Base-by-base conservation (phyloP, 371 early-diverging fungal genomes). In the Phascolomyces articulosus region DNA sequence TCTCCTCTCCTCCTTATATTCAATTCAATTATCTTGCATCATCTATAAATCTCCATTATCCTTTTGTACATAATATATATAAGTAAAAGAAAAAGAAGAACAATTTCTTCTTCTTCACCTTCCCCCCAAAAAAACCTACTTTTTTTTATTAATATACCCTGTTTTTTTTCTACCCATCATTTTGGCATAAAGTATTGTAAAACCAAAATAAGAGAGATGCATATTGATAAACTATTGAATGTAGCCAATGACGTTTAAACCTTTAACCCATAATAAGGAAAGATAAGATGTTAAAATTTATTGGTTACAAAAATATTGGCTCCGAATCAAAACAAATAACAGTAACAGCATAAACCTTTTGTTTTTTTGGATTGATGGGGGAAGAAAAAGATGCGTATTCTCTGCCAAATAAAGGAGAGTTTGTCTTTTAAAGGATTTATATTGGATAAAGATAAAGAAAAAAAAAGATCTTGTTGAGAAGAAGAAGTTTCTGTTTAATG, bases 341-440 rank as follows among this genome's bases (percentile, higher is more conserved):
- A n/a, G n/a, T n/a, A n/a, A n/a, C n/a, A 51, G 51, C 51, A 51
- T 51, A 51, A 51, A n/a, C 51, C 18, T 47, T 38, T 38, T 44
- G 15, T 44, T 44, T 1, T 44, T 44, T 44, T 44, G 21, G 7
- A 18, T 23, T 51, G 51, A 51, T 51, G 51, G 23, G 51, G 23
- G 51, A 23, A 44, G 8, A 44, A 44, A 34, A 34, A n/a, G n/a
- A n/a, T n/a, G n/a, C n/a, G 38, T 44, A 4, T 44, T 44, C 16
- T 7, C 44, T 44, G 18, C 15, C 4, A 44, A 15, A n/a, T 15
- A n/a, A 15, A 18, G 13, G 41, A 41, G 41, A n/a, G 9, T 13
- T 38, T 38, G 9, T 6, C 38, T 38, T 38, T 13, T 38, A n/a
- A n/a, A n/a, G n/a, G n/a, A n/a, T n/a, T n/a, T n/a, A n/a, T n/a